These are phyloP conservation scores for Boeremia lycopersici DNA, from an alignment of 2,329 filamentous ascomycete genomes.

Conservation along the genomic window DNA sequence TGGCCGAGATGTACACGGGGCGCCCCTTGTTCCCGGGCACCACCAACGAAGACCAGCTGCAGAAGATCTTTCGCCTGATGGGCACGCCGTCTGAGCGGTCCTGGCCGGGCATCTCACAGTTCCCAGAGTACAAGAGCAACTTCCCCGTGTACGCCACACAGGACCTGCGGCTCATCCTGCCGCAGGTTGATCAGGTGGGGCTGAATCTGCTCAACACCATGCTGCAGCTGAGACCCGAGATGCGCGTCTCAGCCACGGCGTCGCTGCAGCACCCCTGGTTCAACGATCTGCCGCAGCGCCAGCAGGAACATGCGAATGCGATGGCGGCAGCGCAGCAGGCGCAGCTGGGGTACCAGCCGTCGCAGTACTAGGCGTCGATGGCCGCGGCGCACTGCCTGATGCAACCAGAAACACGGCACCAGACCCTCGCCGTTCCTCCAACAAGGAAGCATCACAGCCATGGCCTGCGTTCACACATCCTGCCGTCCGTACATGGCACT, in stretches of 20 bases:
- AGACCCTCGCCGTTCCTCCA: too few species aligned
- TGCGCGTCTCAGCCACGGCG: conserved; percentile 85
- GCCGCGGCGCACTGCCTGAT: too few species aligned
- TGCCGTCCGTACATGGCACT: too few species aligned
- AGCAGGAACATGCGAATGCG: conserved; percentile 46
- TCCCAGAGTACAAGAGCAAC: conserved; percentile 96
- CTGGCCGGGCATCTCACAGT: conserved; percentile 93
- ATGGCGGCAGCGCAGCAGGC: conserved; percentile 45
- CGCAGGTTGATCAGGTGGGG: conserved; percentile 85
- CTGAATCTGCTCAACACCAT: conserved; percentile 88
- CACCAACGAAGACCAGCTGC: conserved; percentile 95
- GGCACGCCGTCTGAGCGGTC: conserved; percentile 93
- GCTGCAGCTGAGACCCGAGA: conserved; percentile 90
- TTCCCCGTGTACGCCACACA: conserved; percentile 96
- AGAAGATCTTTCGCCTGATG: conserved; percentile 98
- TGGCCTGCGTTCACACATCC: too few species aligned
- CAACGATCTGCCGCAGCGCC: conserved; percentile 67
- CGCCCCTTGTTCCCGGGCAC: conserved; percentile 95
- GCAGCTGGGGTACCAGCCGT: conserved; percentile 47
- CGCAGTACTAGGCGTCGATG: conserved; percentile 49
- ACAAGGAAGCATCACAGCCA: too few species aligned
- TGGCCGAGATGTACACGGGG: conserved; percentile 99
- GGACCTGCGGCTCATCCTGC: conserved; percentile 83
- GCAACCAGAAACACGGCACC: too few species aligned
- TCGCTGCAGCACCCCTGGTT: conserved; percentile 95